Evolutionary conservation across 495 filamentous ascomycete species (phyloP), one percentile per base, ranked within the genome.

Genomic region (Penicillium longicatenatum): DNA sequence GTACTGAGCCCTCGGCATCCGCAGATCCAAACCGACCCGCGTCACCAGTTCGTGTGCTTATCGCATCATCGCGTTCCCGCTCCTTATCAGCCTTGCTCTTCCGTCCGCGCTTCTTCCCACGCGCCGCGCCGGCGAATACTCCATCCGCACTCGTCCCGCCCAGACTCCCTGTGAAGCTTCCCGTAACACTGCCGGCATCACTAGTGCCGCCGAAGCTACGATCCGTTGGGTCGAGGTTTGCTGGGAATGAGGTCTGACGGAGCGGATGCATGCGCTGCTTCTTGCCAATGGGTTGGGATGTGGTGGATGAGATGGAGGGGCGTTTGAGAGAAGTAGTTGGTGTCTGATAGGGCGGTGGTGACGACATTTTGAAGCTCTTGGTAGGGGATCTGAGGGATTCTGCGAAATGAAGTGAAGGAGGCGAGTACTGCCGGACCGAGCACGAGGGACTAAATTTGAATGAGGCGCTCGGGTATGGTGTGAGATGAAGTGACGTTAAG

Each of bases 231-330:
- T 78, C 71, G 31, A 80, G 67, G 24, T 67, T 70, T 4, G 84
- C 89, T 0, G 91, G 89, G 71, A 95, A 96, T 0, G 92, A 93
- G 48, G 92, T 94, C 65, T 96, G 91, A 29, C 92, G 89, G 19
- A 97, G 87, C 10, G 89, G 90, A 69, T 95, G 91, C 72, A 77
- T 77, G 61, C 75, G 76, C 42, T 68, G 50, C 51, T 73, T 71
- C 31, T 63, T 66, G 55, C 61, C 64, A 30, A 70, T 48, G 6
- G 68, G 64, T 52, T 73, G 70, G n/a, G 76, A 76, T 55, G 63
- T 39, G 30, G 69, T 57, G 17, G 73, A 74, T 39, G 75, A 75
- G 50, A 78, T 71, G 9, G 76, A 79, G 17, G 71, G 68, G 22
- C 77, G 74, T 66, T 80, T 80, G 51, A 76, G 70, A 6, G 75